A percentile compares a stretch with the other conserved stretches of the same genome.
phyloP scores from a whole-genome alignment of 441 rosid species.

The Gossypium gossypioides region DNA sequence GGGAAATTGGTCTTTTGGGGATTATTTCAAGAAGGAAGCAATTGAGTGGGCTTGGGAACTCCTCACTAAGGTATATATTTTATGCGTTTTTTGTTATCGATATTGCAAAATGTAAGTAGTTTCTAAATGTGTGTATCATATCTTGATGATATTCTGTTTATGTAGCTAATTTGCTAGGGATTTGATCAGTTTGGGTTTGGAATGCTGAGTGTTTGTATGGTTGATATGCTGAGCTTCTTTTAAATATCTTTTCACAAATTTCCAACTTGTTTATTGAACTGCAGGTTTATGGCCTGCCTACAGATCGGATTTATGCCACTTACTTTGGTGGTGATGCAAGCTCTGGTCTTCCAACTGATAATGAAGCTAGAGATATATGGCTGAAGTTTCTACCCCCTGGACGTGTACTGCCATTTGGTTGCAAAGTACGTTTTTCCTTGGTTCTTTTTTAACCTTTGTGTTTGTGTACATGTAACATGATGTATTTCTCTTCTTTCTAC shows the following conservation, averaged over 20 bases:
- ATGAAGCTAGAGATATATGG: constrained; percentile 82
- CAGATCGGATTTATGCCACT: constrained; percentile 79
- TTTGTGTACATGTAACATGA: neutral
- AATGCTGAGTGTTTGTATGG: neutral
- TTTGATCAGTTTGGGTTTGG: neutral
- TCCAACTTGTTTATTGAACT: neutral
- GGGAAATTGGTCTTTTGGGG: constrained; percentile 97
- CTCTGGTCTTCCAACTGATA: constrained; percentile 78
- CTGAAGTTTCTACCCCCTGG: constrained; percentile 64
- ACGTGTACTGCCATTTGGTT: constrained; percentile 82
- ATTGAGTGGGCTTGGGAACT: constrained; percentile 97
- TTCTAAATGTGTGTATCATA: neutral
- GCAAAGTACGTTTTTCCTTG: constrained; percentile 45
- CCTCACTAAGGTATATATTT: constrained; percentile 47
- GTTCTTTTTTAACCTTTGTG: neutral
- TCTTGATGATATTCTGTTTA: neutral
- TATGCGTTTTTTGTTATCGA: neutral
- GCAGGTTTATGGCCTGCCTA: constrained; percentile 72
- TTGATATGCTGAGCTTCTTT: neutral
- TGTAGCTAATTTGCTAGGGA: neutral
- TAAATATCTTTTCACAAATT: neutral
- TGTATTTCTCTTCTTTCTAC: neutral
- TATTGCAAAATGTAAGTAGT: neutral
- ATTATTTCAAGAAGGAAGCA: constrained; percentile 86
- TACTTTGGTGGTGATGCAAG: constrained; percentile 95